A percentile compares a stretch with the other conserved stretches of the same genome.
These are phyloP conservation scores for Suhomyces sp. DNA, from an alignment of 805 yeast species.

Conservation along the genomic window DNA sequence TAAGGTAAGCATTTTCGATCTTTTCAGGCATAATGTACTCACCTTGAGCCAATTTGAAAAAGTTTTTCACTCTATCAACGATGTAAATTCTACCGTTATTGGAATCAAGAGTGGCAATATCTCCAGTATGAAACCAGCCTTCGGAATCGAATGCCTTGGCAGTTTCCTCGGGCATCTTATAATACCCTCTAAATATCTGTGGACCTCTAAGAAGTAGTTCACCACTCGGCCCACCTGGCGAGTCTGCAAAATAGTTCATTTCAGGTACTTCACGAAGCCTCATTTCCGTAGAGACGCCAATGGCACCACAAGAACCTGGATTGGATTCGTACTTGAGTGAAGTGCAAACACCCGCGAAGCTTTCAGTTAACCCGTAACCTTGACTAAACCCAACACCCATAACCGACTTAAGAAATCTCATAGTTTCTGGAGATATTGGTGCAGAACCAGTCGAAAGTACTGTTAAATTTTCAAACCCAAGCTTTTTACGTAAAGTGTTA, in stretches of 20 bases:
- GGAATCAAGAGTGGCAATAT: conserved; percentile 52
- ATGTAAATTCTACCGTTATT: conserved; percentile 53
- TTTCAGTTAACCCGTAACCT: conserved; percentile 76
- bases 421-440: conserved; percentile 62
- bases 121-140: conserved; percentile 65
- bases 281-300: conserved; percentile 52
- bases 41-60: conserved; percentile 58
- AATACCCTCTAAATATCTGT: conserved; percentile 56
- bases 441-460: conserved; percentile 53
- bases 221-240: conserved; percentile 47
- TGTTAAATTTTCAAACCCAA: conserved; percentile 34
- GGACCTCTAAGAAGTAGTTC: conserved; percentile 66
- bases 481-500: conserved; percentile 26
- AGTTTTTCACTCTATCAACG: conserved; percentile 75
- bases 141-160: conserved; percentile 48
- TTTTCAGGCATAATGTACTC: conserved; percentile 73
- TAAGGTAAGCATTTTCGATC: conserved; percentile 61
- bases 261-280: conserved; percentile 60
- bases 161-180: conserved; percentile 56
- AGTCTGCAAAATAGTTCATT: conserved; percentile 47
- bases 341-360: conserved; percentile 53
- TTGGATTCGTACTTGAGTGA: conserved; percentile 40
- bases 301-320: conserved; percentile 62
- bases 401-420: conserved; percentile 59
- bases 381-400: conserved; percentile 57